A percentile compares a stretch with the other conserved stretches of the same genome.
Evolutionary conservation across 257 asterid genomes (phyloP).

Genomic region (Ajuga chamaepitys): DNA sequence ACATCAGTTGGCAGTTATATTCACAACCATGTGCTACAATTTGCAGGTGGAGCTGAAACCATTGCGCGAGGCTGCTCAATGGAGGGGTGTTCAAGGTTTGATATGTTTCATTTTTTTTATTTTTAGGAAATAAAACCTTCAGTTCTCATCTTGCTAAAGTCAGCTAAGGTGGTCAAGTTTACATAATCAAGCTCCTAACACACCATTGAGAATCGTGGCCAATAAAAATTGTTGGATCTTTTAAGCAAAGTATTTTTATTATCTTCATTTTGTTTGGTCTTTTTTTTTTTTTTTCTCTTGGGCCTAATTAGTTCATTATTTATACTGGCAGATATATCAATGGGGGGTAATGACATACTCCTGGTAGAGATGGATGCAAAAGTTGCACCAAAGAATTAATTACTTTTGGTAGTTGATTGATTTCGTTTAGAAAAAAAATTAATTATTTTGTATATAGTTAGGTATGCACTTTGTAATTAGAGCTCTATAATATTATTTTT

Average conservation of each 20-base stretch:
- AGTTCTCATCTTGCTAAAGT: neutral
- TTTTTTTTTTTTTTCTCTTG: neutral
- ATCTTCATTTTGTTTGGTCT: neutral
- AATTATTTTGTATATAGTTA: too few species aligned
- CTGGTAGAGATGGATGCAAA: conserved; percentile 73
- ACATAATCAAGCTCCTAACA: conserved; percentile 1
- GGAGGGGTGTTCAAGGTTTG: conserved; percentile 95
- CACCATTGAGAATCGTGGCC: neutral
- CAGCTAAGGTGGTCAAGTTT: conserved; percentile 5
- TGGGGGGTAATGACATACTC: conserved; percentile 92
- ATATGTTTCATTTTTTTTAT: neutral
- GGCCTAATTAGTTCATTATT: neutral
- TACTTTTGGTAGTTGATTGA: too few species aligned
- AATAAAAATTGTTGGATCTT: neutral
- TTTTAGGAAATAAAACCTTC: neutral
- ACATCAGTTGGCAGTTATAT: conserved; percentile 4
- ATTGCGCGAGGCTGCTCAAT: conserved; percentile 96
- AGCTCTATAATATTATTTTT: too few species aligned
- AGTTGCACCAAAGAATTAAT: conserved; percentile 50
- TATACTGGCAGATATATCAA: conserved; percentile 70
- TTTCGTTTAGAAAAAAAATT: too few species aligned
- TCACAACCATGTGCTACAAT: conserved; percentile 15
- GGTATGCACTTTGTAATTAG: too few species aligned
- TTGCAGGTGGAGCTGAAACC: conserved; percentile 74
- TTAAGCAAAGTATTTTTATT: neutral